Base-by-base conservation (phyloP, 2,329 filamentous ascomycete genomes). In the Xylariomycetidae sp. region DNA sequence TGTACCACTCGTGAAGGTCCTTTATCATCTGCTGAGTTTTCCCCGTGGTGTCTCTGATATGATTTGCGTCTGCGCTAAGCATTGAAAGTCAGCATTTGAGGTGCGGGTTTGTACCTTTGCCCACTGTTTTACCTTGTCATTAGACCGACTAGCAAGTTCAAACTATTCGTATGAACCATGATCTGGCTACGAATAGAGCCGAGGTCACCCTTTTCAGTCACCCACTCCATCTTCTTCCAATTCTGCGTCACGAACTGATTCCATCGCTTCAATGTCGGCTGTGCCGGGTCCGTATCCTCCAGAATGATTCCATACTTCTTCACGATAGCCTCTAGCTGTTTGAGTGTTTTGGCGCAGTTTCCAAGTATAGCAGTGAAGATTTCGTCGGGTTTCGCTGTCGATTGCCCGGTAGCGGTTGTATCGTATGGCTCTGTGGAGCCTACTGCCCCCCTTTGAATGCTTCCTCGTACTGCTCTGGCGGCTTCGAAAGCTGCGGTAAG, bases 211-310 rank as follows among this genome's bases (percentile, higher is more conserved):
- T 43, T 46, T 27, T 53, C 51, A 3, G 46, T 54, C 4, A 50
- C 54, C 53, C 52, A 56, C 16, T 40, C 43, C 14, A 53, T 35
- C 30, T 52, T 54, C 32, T 42, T 52, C 49, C 50, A 56, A 25
- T 54, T 54, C 26, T 31, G 50, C 10, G 43, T 16, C 6, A 54
- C 25, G 3, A 39, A 41, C 14, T 37, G 34, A 19, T 40, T 42
- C 51, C 50, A 54, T 4, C 40, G 37, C 22, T 40, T 28, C 16
- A 37, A 22, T 17, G 29, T 40, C 3, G 34, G 24, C 22, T 32
- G 31, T 6, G 15, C 14, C n/a, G 30, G 28, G 7, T 29, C 20
- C 6, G 26, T 14, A 6, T 35, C 30, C 17, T 47, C 31, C 12
- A 34, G 19, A 23, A 47, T 37, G 9, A 39, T 36, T 16, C 31